Evolutionary conservation across 139 green algal species (phyloP), one percentile per base, ranked within the genome.

Genomic region (Chlorella ohadii): DNA sequence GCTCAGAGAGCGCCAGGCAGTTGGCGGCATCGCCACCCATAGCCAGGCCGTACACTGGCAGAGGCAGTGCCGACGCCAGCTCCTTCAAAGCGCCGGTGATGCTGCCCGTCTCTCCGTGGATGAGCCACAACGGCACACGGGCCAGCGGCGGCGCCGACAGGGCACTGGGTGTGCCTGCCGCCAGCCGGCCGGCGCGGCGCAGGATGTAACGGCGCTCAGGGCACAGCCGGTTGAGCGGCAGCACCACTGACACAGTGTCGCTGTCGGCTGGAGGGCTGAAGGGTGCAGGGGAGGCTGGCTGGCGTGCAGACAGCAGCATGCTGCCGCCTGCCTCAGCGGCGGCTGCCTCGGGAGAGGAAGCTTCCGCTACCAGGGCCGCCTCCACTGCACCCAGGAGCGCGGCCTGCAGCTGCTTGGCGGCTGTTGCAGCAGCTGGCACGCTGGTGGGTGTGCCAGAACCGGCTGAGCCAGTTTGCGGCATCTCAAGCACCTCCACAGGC

Each of bases 101-200:
- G 36, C 81, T 63, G 56, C 92, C 93, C 11, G 83, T 88, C 78
- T 96, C 93, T 39, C 91, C 88, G 75, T 93, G 91, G 0, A 94
- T 39, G 25, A 96, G 25, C 93, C 93, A 96, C 1, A 95, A 22
- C 6, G 93, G 93, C 55, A 93, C 76, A 25, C 88, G 90, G 61
- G 83, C 89, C 47, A 91, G 81, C 27, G 81, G 34, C 7, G 65
- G 57, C 15, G 66, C 39, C 34, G 84, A 2, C 44, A 84, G 74
- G 28, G 34, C 22, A 70, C 38, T 59, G 4, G 86, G 64, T 44
- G 81, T 86, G 56, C 81, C 44, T 70, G 85, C 51, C 41, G 75
- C 33, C 56, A 31, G 70, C 68, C 31, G 27, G 39, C 41, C 65
- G 59, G 31, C 34, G 20, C 70, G 56, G 22, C 86, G 74, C 51